These are phyloP conservation scores for Umbelopsis sp. DNA, from an alignment of 371 early-diverging fungal genomes.

Conservation along the genomic window DNA sequence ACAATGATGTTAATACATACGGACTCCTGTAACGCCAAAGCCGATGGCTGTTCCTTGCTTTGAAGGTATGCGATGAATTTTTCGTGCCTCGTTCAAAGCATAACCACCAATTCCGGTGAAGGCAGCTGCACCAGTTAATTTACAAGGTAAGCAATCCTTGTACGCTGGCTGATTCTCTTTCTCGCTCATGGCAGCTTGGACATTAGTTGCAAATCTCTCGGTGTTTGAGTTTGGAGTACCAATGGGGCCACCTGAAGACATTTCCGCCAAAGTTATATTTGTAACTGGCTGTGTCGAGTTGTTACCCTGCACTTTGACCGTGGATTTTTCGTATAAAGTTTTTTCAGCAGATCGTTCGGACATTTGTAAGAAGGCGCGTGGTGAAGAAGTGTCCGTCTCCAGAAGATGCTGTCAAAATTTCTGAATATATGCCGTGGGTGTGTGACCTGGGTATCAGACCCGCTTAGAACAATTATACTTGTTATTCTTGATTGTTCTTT, in stretches of 20 bases:
- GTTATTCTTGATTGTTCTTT: no score
- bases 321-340: not conserved
- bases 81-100: slow-evolving; percentile 40
- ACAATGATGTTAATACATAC: slow-evolving; percentile 26
- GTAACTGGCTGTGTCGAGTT: not conserved
- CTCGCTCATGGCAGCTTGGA: not conserved
- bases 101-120: slow-evolving; percentile 47
- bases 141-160: slow-evolving; percentile 49
- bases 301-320: slow-evolving; percentile 5
- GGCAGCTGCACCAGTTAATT: slow-evolving; percentile 42
- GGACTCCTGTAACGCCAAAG: slow-evolving; percentile 45
- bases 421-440: no score
- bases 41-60: slow-evolving; percentile 43
- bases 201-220: not conserved
- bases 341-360: not conserved
- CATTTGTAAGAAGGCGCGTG: not conserved
- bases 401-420: no score
- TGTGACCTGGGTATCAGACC: no score
- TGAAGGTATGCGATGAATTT: slow-evolving; percentile 38
- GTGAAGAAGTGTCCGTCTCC: no score
- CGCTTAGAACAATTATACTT: no score
- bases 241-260: not conserved
- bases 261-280: slow-evolving; percentile 1
- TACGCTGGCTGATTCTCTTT: not conserved
- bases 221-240: not conserved